These are phyloP conservation scores for Apostasia shenzhenica DNA, from an alignment of 106 monocot genomes.

Conservation along the genomic window DNA sequence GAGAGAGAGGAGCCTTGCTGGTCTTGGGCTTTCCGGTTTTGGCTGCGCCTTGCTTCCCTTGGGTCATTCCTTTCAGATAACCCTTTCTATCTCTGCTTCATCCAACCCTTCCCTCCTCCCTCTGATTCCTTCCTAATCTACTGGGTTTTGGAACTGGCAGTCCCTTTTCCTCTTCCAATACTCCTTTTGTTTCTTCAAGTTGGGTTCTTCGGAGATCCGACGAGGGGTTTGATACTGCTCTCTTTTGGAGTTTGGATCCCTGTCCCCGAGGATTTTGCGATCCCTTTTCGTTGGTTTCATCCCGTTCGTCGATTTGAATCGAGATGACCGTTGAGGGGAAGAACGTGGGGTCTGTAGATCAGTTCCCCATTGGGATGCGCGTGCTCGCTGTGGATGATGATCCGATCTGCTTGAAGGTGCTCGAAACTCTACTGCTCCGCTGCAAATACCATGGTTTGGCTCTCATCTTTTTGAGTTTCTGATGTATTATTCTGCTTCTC, in stretches of 20 bases:
- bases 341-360: conserved; percentile 13
- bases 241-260: no score
- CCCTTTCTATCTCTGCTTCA: conserved; percentile 11
- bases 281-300: neutral
- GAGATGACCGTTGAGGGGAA: conserved; percentile 9
- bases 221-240: neutral
- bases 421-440: conserved; percentile 25
- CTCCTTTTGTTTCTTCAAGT: neutral
- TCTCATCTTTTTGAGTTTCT: neutral
- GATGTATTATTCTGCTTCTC: neutral
- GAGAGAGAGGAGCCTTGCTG: neutral
- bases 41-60: conserved; percentile 4
- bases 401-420: conserved; percentile 25
- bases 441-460: conserved; percentile 32
- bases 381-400: conserved; percentile 45
- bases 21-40: conserved; percentile 10
- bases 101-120: neutral
- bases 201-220: neutral
- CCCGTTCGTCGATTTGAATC: neutral
- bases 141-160: neutral
- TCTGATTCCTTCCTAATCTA: neutral
- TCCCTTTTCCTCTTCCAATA: neutral
- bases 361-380: conserved; percentile 36
- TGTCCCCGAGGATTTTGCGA: neutral
- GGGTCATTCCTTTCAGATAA: conserved; percentile 14